These are phyloP conservation scores for Hirsutella rhossiliensis DNA, from an alignment of 2,329 filamentous ascomycete genomes.

Conservation along the genomic window DNA sequence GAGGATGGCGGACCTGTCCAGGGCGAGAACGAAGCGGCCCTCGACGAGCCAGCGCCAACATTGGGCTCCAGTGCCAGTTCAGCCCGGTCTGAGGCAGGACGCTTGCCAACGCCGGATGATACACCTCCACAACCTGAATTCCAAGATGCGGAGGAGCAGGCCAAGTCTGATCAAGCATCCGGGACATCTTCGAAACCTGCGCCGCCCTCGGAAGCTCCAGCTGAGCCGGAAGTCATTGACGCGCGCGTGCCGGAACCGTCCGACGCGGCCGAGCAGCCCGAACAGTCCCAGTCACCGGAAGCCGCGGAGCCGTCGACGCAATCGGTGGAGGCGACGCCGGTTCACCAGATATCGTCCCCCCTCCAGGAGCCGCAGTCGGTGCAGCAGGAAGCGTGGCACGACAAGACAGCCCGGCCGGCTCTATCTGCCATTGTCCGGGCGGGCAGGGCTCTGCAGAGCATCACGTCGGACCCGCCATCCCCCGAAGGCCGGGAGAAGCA, in stretches of 20 bases:
- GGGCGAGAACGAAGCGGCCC: constrained; percentile 2
- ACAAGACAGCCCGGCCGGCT: constrained; percentile 25
- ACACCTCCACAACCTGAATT: constrained; percentile 27
- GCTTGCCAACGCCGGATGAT: constrained; percentile 41
- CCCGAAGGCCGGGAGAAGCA: constrained; percentile 37
- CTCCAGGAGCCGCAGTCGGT: constrained; percentile 20
- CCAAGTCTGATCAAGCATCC: constrained; percentile 7
- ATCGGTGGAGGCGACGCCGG: constrained; percentile 19
- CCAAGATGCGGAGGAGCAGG: constrained; percentile 7
- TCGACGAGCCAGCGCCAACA: constrained; percentile 1
- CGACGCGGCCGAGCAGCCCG: constrained; percentile 3
- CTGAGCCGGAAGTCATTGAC: neutral
- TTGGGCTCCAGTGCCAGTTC: constrained; percentile 16
- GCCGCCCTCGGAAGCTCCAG: neutral
- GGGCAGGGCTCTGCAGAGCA: constrained; percentile 42
- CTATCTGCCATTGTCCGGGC: constrained; percentile 48
- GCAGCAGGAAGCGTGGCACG: constrained; percentile 13
- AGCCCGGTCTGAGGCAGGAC: constrained; percentile 26
- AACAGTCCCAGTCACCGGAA: constrained; percentile 5
- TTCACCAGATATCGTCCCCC: constrained; percentile 25
- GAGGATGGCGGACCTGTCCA: constrained; percentile 3
- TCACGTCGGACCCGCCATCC: constrained; percentile 47
- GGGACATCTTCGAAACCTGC: neutral
- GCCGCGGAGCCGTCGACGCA: constrained; percentile 10
- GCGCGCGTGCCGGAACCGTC: constrained; percentile 4